phyloP scores from a whole-genome alignment of 768 basidiomycete genomes.

The Chalciporus pseudorubinellus region DNA sequence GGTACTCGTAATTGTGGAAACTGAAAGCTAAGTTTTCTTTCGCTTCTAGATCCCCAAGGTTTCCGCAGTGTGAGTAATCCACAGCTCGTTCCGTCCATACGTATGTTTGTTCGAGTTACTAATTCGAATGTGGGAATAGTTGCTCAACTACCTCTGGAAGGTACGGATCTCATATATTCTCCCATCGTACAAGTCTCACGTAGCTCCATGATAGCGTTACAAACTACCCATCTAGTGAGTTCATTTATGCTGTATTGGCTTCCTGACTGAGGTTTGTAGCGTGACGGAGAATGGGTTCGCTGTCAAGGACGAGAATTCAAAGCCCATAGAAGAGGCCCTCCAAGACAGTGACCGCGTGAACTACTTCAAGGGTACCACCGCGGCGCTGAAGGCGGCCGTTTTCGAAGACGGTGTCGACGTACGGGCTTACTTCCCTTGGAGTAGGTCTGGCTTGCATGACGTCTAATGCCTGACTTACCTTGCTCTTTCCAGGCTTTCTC shows the following conservation, averaged over 20 bases:
- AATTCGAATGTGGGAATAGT: conserved; percentile 26
- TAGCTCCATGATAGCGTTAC: conserved; percentile 36
- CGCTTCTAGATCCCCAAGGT: conserved; percentile 53
- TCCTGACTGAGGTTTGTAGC: conserved; percentile 29
- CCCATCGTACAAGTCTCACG: background rate
- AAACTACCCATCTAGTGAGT: conserved; percentile 54
- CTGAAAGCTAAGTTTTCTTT: background rate
- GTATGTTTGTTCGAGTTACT: background rate
- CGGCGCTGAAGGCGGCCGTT: conserved; percentile 54
- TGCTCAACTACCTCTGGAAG: conserved; percentile 71
- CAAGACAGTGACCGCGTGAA: conserved; percentile 62
- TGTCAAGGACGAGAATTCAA: conserved; percentile 58
- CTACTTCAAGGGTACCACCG: conserved; percentile 61
- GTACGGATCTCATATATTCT: conserved; percentile 29
- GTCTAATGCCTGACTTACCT: background rate
- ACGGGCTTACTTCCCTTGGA: conserved; percentile 66
- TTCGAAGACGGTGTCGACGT: conserved; percentile 63
- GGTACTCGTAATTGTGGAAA: background rate
- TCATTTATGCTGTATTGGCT: no score
- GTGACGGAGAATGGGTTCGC: conserved; percentile 78
- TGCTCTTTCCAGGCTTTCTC: conserved; percentile 47
- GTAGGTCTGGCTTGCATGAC: conserved; percentile 34
- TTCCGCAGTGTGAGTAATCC: conserved; percentile 52
- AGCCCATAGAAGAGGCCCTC: conserved; percentile 52
- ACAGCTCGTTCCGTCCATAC: background rate